A percentile compares a stretch with the other conserved stretches of the same genome.
Evolutionary conservation across 371 early-diverging fungal genomes (phyloP).

Genomic region (Apophysomyces trapeziformis): DNA sequence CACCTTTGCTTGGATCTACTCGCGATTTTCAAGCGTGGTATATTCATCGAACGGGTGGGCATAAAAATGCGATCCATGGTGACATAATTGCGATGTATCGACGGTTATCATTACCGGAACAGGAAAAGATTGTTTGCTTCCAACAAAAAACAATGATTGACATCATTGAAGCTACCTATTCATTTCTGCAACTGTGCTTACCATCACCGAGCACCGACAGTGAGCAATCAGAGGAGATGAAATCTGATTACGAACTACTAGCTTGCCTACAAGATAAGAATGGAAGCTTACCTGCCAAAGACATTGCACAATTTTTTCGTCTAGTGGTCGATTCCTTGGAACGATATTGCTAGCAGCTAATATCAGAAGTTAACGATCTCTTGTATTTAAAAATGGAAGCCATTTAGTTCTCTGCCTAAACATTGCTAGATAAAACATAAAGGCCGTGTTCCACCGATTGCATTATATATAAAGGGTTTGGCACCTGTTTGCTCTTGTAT

Average conservation of each 20-base stretch:
- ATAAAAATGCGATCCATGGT: slow-evolving; percentile 33
- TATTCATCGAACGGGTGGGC: slow-evolving; percentile 23
- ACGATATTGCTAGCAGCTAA: not conserved
- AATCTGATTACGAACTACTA: not conserved
- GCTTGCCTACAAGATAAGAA: not conserved
- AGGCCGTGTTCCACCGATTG: too few species aligned
- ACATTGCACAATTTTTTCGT: not conserved
- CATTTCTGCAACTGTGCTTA: not conserved
- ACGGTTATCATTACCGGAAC: slow-evolving; percentile 12
- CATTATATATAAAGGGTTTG: too few species aligned
- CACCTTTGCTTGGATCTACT: slow-evolving; percentile 30
- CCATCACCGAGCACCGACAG: not conserved
- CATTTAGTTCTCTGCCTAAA: too few species aligned
- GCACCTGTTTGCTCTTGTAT: too few species aligned
- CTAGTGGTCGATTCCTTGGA: not conserved
- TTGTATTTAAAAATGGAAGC: too few species aligned
- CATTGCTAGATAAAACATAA: too few species aligned
- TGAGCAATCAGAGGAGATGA: not conserved
- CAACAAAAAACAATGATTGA: not conserved
- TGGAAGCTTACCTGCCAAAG: not conserved
- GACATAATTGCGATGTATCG: slow-evolving; percentile 27
- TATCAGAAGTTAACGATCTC: too few species aligned
- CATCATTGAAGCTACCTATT: not conserved
- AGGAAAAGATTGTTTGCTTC: not conserved
- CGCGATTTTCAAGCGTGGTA: slow-evolving; percentile 34